Conservation (phyloP, 768 basidiomycete genomes). For the Pluteus cervinus region DNA sequence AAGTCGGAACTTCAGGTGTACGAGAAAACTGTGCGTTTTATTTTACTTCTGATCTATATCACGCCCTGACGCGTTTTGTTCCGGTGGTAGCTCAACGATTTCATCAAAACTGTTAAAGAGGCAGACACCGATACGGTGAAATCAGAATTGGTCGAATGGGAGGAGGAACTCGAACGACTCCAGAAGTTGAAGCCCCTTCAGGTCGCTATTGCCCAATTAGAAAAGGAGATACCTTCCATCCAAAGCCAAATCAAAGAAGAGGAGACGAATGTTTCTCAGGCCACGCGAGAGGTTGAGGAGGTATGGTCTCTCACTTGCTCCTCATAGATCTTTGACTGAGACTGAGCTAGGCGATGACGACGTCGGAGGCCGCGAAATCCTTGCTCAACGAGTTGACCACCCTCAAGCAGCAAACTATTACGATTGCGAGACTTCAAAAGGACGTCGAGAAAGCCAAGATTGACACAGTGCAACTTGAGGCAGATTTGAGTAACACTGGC, state of each 20-base stretch:
- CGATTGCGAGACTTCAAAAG: conserved; percentile 50
- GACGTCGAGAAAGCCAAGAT: conserved; percentile 54
- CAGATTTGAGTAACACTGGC: conserved; percentile 63
- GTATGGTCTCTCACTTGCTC: conserved; percentile 28
- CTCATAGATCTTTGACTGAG: conserved; percentile 2
- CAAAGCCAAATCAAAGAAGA: conserved; percentile 55
- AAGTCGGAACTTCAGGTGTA: conserved; percentile 47
- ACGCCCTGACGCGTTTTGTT: neutral
- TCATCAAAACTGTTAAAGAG: conserved; percentile 51
- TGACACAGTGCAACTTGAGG: conserved; percentile 62
- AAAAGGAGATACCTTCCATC: conserved; percentile 60
- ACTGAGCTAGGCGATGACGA: conserved; percentile 40
- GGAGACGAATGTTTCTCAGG: conserved; percentile 47
- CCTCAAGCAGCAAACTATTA: conserved; percentile 57
- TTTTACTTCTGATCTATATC: conserved; percentile 1
- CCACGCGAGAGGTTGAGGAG: conserved; percentile 53
- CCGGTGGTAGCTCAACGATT: conserved; percentile 53
- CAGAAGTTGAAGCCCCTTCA: conserved; percentile 58
- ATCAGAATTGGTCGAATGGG: conserved; percentile 55
- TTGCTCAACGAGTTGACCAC: conserved; percentile 54
- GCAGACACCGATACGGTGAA: conserved; percentile 37
- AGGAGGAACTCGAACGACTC: conserved; percentile 44
- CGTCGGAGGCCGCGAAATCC: conserved; percentile 45
- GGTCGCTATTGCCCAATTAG: conserved; percentile 47
- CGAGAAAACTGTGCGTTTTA: conserved; percentile 58